phyloP scores from a whole-genome alignment of 2,329 filamentous ascomycete species.

The Penicillium polonicum region DNA sequence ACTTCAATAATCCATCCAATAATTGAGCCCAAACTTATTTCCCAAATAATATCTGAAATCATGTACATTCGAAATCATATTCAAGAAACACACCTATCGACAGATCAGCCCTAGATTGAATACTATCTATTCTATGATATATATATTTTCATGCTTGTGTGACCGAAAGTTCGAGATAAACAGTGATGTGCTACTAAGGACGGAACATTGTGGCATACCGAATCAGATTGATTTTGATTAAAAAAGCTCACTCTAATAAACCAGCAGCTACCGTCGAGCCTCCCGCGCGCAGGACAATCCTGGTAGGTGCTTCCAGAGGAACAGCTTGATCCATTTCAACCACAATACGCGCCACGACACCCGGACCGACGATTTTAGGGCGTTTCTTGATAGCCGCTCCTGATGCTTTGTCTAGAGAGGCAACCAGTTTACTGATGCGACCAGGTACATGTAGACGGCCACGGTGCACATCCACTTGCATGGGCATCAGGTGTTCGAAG shows the following conservation, averaged over 20 bases:
- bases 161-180: neutral
- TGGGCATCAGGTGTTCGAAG: conserved; percentile 85
- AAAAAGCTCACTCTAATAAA: conserved; percentile 59
- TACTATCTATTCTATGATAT: neutral
- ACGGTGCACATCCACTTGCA: conserved; percentile 83
- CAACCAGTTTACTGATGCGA: conserved; percentile 68
- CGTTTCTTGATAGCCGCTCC: conserved; percentile 78
- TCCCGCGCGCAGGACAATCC: conserved; percentile 75
- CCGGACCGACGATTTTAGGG: conserved; percentile 79
- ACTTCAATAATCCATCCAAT: neutral
- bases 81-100: neutral
- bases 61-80: neutral
- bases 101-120: neutral
- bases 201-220: neutral
- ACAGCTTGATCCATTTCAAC: conserved; percentile 72
- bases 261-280: conserved; percentile 88
- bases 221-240: neutral
- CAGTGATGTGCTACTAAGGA: neutral
- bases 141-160: neutral
- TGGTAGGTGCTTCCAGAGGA: conserved; percentile 75
- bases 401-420: conserved; percentile 73
- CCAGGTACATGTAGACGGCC: conserved; percentile 79
- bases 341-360: conserved; percentile 70
- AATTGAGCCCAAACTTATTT: neutral
- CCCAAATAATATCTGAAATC: neutral